Evolutionary conservation across 768 basidiomycete genomes (phyloP).

Genomic region (Kwoniella dejecticola): DNA sequence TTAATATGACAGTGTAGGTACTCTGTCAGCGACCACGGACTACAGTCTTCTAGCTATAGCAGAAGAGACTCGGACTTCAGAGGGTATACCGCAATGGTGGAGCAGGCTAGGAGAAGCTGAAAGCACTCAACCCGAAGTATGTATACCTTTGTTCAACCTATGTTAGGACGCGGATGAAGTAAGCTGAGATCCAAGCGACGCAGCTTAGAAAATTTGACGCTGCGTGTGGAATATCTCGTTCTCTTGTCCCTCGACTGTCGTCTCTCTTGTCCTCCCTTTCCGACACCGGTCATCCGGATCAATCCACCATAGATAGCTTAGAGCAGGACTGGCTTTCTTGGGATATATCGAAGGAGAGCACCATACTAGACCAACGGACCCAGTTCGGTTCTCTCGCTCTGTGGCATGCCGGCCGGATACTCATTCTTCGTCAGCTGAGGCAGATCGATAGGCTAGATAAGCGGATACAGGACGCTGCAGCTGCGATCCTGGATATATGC

Average conservation of each 20-base stretch:
- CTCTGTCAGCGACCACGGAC: not conserved
- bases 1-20: not conserved
- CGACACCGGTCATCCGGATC: not conserved
- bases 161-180: not conserved
- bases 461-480: constrained; percentile 22
- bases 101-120: constrained; percentile 1
- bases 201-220: not conserved
- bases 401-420: constrained; percentile 31
- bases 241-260: not conserved
- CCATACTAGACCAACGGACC: not conserved
- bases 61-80: not conserved
- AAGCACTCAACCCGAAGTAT: not conserved
- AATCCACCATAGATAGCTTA: constrained; percentile 2
- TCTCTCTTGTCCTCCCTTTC: not conserved
- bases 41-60: not conserved
- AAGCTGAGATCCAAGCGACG: no score
- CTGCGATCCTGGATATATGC: constrained; percentile 22
- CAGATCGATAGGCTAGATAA: constrained; percentile 2
- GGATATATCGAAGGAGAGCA: not conserved
- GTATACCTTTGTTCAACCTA: no score
- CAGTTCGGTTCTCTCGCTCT: constrained; percentile 23
- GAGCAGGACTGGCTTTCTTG: constrained; percentile 4
- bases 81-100: not conserved
- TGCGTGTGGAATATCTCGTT: constrained; percentile 1
- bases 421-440: constrained; percentile 15